Conservation (phyloP, 768 basidiomycete genomes). For the Strobilomyces confusus region DNA sequence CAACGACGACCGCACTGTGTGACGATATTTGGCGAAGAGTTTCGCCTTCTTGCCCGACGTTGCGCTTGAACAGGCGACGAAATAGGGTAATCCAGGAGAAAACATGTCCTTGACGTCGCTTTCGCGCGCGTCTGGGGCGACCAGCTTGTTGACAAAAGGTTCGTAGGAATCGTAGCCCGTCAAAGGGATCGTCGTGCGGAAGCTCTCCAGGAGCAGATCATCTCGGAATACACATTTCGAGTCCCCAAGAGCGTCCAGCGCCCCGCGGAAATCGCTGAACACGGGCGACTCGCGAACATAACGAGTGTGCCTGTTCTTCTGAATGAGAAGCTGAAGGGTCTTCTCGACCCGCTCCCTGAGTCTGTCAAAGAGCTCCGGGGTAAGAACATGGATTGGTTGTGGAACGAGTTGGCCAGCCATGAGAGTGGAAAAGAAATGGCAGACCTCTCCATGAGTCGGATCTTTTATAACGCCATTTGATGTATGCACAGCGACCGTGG, state of each 20-base stretch:
- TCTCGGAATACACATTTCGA: not conserved
- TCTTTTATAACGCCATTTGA: not conserved
- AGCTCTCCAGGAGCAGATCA: conserved; percentile 10
- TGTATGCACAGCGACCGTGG: not conserved
- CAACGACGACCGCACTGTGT: not conserved
- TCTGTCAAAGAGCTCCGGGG: not conserved
- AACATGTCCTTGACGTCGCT: conserved; percentile 21
- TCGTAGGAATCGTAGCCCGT: conserved; percentile 22
- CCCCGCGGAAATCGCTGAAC: conserved; percentile 9
- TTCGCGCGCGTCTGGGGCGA: not conserved
- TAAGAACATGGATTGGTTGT: not conserved
- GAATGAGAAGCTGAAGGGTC: conserved; percentile 9
- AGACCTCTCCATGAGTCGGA: not conserved
- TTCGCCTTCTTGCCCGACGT: conserved; percentile 20
- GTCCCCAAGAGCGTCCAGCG: conserved; percentile 5
- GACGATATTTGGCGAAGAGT: conserved; percentile 19
- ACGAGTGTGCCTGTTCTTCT: conserved; percentile 12
- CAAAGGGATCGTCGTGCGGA: conserved; percentile 16
- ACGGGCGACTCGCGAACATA: conserved; percentile 14
- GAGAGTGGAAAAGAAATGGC: not conserved
- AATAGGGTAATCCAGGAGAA: conserved; percentile 21
- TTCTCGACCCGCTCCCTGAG: conserved; percentile 5
- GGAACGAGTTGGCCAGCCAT: not conserved
- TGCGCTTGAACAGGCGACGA: conserved; percentile 15
- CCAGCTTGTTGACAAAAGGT: conserved; percentile 13